Evolutionary conservation across 352 stramenopile species (phyloP).

Genomic region (Globisporangium carolinianum): DNA sequence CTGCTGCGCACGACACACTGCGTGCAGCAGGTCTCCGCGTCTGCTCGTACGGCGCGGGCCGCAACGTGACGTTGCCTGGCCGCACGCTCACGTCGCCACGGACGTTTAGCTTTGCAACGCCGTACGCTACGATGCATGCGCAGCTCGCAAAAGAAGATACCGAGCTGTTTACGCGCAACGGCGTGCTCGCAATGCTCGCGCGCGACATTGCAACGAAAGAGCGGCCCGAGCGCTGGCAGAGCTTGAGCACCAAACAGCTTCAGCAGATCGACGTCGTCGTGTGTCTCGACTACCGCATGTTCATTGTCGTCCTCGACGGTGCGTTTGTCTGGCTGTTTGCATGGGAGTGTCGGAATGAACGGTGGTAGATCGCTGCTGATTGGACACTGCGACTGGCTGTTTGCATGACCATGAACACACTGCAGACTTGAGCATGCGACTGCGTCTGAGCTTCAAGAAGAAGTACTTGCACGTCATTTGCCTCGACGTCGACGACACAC

Average conservation of each 20-base stretch:
- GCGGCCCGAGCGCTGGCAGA: slow-evolving; percentile 72
- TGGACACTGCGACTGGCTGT: no score
- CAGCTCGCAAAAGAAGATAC: slow-evolving; percentile 45
- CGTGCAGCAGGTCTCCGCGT: slow-evolving; percentile 50
- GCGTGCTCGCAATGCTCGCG: slow-evolving; percentile 63
- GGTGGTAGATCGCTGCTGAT: no score
- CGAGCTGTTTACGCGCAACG: slow-evolving; percentile 46
- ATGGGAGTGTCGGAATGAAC: not conserved
- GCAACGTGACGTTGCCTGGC: slow-evolving; percentile 52
- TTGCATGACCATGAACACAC: no score
- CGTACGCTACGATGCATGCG: slow-evolving; percentile 57
- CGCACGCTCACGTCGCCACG: slow-evolving; percentile 22
- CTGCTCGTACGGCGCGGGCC: slow-evolving; percentile 62
- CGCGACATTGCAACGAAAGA: slow-evolving; percentile 68
- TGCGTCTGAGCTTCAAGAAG: slow-evolving; percentile 38
- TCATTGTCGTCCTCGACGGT: slow-evolving; percentile 67
- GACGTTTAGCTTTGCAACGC: slow-evolving; percentile 63
- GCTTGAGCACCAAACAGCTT: slow-evolving; percentile 52
- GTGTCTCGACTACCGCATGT: slow-evolving; percentile 80
- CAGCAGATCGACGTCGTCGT: slow-evolving; percentile 62
- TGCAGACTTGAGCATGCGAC: slow-evolving; percentile 43
- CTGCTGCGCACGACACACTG: slow-evolving; percentile 61
- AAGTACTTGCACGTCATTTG: slow-evolving; percentile 74
- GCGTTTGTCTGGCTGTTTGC: slow-evolving; percentile 5
- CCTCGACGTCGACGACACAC: slow-evolving; percentile 69